A percentile compares a stretch with the other conserved stretches of the same genome.
phyloP scores from a whole-genome alignment of 306 rosid genomes.

The Vigna angularis region DNA sequence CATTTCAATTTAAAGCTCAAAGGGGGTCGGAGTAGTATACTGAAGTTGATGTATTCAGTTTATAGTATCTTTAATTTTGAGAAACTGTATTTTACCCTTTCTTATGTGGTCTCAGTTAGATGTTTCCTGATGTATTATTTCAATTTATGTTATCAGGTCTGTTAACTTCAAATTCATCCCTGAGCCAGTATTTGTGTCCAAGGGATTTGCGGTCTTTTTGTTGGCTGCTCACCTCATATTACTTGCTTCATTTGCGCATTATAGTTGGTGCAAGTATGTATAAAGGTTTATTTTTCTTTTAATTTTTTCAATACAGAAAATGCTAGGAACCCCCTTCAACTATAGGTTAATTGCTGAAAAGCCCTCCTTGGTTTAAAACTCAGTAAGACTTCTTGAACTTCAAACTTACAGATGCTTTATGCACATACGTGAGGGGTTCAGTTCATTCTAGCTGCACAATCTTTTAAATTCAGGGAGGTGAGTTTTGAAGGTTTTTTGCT shows the following conservation, averaged over 20 bases:
- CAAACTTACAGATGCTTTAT: constrained; percentile 1
- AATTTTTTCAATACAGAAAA: constrained; percentile 28
- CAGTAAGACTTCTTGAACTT: constrained; percentile 23
- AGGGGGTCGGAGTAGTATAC: not conserved
- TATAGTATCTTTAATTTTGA: constrained; percentile 12
- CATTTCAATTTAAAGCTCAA: constrained; percentile 21
- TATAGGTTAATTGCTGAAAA: not conserved
- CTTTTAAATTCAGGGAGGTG: constrained; percentile 7
- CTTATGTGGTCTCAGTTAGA: not conserved
- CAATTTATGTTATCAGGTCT: constrained; percentile 70
- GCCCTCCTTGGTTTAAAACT: not conserved
- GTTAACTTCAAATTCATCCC: constrained; percentile 95
- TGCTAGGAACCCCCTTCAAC: constrained; percentile 25
- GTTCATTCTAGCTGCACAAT: not conserved
- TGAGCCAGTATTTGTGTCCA: constrained; percentile 82
- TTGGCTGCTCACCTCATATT: constrained; percentile 74
- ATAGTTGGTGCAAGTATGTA: constrained; percentile 97
- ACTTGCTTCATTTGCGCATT: constrained; percentile 74
- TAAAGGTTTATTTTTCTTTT: constrained; percentile 17
- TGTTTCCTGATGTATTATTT: constrained; percentile 46
- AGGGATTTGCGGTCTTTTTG: constrained; percentile 76
- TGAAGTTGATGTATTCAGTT: constrained; percentile 7
- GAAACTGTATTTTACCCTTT: not conserved
- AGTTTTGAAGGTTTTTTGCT: constrained; percentile 24
- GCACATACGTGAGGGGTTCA: constrained; percentile 4